Percentiles rank a stretch among this genome's conserved stretches.
phyloP scores from a whole-genome alignment of 345 rosid genomes.

The Brassica rapa region DNA sequence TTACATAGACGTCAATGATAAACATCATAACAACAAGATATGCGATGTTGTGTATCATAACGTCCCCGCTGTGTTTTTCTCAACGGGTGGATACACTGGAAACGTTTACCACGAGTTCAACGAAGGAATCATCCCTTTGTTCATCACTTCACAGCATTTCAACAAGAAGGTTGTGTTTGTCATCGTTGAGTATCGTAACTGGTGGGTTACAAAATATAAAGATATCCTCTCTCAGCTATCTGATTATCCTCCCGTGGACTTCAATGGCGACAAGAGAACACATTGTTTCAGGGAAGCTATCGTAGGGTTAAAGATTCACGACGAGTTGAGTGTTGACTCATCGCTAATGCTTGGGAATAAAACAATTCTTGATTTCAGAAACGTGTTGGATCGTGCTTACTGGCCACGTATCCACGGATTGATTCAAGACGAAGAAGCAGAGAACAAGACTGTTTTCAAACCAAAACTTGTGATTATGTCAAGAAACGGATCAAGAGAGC shows the following conservation, averaged over 20 bases:
- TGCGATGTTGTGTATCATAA: slow-evolving; percentile 56
- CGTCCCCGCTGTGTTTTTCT: slow-evolving; percentile 72
- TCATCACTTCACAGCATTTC: slow-evolving; percentile 72
- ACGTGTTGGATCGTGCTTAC: slow-evolving; percentile 60
- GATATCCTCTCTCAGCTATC: slow-evolving; percentile 61
- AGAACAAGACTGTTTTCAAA: slow-evolving; percentile 14
- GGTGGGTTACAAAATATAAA: slow-evolving; percentile 77
- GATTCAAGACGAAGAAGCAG: slow-evolving; percentile 42
- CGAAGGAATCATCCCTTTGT: slow-evolving; percentile 78
- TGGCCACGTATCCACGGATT: slow-evolving; percentile 57
- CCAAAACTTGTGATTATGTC: slow-evolving; percentile 67
- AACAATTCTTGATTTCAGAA: slow-evolving; percentile 59
- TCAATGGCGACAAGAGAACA: slow-evolving; percentile 53
- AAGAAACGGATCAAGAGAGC: slow-evolving; percentile 57
- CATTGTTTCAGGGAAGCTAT: slow-evolving; percentile 79
- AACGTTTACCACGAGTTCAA: slow-evolving; percentile 81
- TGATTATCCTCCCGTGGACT: slow-evolving; percentile 55
- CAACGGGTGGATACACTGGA: slow-evolving; percentile 82
- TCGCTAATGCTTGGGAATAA: slow-evolving; percentile 51
- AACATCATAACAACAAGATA: background rate
- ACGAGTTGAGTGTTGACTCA: slow-evolving; percentile 61
- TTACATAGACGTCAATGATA: slow-evolving; percentile 16
- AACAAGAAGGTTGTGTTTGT: slow-evolving; percentile 75
- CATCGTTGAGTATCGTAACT: slow-evolving; percentile 62
- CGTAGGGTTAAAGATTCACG: slow-evolving; percentile 68